phyloP scores from a whole-genome alignment of 2,329 filamentous ascomycete species.

The Neonectria magnoliae region DNA sequence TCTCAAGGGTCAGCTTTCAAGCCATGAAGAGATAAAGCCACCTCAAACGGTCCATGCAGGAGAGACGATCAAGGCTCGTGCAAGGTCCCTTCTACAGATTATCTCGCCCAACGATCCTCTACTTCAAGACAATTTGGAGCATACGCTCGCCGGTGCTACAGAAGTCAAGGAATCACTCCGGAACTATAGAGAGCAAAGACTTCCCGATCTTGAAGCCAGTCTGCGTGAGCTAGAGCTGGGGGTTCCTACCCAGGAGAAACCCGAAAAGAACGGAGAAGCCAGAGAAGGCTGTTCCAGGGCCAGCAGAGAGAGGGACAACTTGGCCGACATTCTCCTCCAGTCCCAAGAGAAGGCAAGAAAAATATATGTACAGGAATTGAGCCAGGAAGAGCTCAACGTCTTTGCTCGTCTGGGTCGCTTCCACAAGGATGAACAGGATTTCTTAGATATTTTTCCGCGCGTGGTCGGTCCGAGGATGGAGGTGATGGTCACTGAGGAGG shows the following conservation, averaged over 20 bases:
- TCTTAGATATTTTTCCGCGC: neutral
- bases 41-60: neutral
- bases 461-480: neutral
- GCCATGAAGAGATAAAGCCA: too few relatives aligned
- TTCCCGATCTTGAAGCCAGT: neutral
- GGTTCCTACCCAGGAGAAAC: neutral
- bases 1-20: neutral
- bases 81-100: neutral
- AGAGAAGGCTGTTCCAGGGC: neutral
- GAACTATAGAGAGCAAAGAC: neutral
- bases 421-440: neutral
- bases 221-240: neutral
- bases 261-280: neutral
- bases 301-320: too few relatives aligned
- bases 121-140: neutral
- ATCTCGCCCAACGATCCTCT: neutral
- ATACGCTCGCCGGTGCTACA: too few relatives aligned
- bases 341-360: neutral
- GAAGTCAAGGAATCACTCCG: too few relatives aligned
- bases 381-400: neutral
- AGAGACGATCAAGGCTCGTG: neutral
- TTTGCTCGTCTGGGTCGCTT: neutral
- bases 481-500: neutral
- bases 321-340: neutral
- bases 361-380: neutral